Conservation (phyloP, 345 rosid species). For the Erodium maritimum region DNA sequence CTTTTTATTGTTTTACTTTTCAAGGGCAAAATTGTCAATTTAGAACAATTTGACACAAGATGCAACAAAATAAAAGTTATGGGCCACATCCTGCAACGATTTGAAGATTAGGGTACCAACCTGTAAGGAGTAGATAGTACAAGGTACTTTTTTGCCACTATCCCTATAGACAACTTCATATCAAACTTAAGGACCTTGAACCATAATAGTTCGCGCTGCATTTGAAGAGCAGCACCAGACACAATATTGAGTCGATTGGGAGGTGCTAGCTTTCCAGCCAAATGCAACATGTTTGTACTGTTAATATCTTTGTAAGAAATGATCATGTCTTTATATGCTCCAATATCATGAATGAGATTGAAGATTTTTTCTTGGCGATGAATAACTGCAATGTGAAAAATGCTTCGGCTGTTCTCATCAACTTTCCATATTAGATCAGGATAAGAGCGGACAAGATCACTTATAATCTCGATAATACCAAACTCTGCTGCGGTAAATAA, state of each 20-base stretch:
- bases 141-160: too few relatives aligned
- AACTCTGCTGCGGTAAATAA: constrained; percentile 27
- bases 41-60: too few relatives aligned
- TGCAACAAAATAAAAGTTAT: too few relatives aligned
- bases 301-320: constrained; percentile 1
- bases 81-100: too few relatives aligned
- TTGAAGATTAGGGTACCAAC: too few relatives aligned
- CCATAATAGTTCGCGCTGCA: constrained; percentile 14
- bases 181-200: constrained; percentile 9
- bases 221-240: constrained; percentile 16
- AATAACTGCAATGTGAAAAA: constrained; percentile 13
- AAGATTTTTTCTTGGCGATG: constrained; percentile 13
- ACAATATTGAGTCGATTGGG: constrained; percentile 1
- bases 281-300: constrained; percentile 14
- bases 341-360: constrained; percentile 4
- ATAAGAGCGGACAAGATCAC: constrained; percentile 10
- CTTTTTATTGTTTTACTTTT: too few relatives aligned
- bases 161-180: too few relatives aligned
- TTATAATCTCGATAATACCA: constrained; percentile 27
- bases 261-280: constrained; percentile 12
- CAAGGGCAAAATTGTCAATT: too few relatives aligned
- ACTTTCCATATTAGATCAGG: constrained; percentile 31
- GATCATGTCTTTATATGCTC: constrained; percentile 6
- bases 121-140: too few relatives aligned
- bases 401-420: constrained; percentile 21